Evolutionary conservation across 176 grass and related monocot species (phyloP).

Genomic region (Areca catechu): DNA sequence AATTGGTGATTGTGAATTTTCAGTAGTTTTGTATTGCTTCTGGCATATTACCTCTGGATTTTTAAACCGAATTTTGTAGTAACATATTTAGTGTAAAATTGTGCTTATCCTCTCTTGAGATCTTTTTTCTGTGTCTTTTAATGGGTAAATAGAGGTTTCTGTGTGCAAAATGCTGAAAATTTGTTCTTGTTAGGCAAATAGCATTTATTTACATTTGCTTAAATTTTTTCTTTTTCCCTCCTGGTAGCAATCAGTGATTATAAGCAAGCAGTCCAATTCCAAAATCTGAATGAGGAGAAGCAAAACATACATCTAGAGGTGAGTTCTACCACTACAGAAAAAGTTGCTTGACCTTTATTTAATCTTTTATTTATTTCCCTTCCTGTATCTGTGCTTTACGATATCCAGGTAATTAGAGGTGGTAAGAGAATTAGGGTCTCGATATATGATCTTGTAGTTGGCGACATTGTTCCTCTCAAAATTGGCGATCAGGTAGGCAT

Average conservation of each 20-base stretch:
- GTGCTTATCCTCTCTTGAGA: too few species aligned
- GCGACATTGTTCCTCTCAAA: constrained; percentile 80
- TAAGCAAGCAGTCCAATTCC: constrained; percentile 85
- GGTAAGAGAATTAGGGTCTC: constrained; percentile 69
- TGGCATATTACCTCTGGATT: too few species aligned
- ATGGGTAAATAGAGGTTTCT: too few species aligned
- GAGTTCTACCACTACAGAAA: not conserved
- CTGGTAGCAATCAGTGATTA: constrained; percentile 70
- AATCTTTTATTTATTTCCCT: not conserved
- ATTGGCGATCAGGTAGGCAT: constrained; percentile 89
- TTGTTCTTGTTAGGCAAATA: too few species aligned
- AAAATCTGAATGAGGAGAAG: constrained; percentile 94
- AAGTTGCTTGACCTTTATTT: not conserved
- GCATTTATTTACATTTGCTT: not conserved
- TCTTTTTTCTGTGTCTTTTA: too few species aligned
- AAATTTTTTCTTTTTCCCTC: constrained; percentile 7
- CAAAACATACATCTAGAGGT: constrained; percentile 91
- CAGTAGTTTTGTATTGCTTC: too few species aligned
- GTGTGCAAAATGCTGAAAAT: too few species aligned
- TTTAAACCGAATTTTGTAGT: too few species aligned
- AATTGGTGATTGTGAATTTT: too few species aligned
- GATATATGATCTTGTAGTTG: constrained; percentile 85
- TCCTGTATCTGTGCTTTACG: constrained; percentile 8
- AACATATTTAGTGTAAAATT: too few species aligned
- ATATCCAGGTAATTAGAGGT: constrained; percentile 63